These are phyloP conservation scores for Citropsis articulata DNA, from an alignment of 345 rosid species.

Conservation along the genomic window DNA sequence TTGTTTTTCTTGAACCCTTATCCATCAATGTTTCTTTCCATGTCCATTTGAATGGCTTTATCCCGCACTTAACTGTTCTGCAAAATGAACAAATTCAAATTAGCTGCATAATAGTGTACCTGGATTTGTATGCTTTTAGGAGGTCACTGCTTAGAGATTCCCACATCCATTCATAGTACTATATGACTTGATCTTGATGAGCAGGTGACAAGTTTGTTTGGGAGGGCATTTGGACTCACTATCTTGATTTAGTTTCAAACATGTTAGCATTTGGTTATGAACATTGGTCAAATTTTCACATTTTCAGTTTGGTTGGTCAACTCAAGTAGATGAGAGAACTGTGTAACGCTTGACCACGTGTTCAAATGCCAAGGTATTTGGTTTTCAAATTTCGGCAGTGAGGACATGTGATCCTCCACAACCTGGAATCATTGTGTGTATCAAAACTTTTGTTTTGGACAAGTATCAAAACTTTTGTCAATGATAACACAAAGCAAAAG, in stretches of 20 bases:
- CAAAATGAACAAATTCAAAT: not conserved
- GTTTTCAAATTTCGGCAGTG: conserved; percentile 6
- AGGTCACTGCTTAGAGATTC: not conserved
- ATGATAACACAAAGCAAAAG: not conserved
- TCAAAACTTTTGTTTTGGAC: not conserved
- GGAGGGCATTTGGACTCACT: conserved; percentile 14
- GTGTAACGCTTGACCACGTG: not conserved
- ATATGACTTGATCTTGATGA: not conserved
- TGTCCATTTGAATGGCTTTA: not conserved
- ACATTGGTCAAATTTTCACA: conserved; percentile 2
- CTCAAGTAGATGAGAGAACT: conserved; percentile 5
- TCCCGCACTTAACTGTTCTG: not conserved
- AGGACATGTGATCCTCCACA: conserved; percentile 12
- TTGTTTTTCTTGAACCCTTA: not conserved
- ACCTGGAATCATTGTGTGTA: not conserved
- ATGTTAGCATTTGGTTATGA: conserved; percentile 11
- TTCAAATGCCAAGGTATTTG: conserved; percentile 10
- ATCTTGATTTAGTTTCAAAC: conserved; percentile 12
- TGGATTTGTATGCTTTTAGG: not conserved
- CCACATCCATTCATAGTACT: not conserved
- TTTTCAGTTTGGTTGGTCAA: not conserved
- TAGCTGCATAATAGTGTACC: not conserved
- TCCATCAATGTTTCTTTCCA: not conserved
- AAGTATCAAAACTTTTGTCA: not conserved
- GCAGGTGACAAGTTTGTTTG: not conserved